These are phyloP conservation scores for Mortierella polycephala DNA, from an alignment of 371 early-diverging fungal species.

Conservation along the genomic window DNA sequence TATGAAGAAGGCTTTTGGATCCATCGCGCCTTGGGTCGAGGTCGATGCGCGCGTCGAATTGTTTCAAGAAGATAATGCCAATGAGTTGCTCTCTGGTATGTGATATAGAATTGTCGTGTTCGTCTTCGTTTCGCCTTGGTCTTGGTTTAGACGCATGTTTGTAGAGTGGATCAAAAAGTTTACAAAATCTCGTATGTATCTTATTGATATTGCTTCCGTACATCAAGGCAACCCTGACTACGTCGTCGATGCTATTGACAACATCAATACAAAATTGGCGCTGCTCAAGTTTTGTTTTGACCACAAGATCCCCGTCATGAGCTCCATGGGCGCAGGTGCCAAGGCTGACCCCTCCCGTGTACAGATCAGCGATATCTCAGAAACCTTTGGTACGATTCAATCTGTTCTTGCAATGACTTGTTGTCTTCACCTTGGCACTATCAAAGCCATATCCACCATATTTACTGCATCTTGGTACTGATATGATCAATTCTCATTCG, in stretches of 20 bases:
- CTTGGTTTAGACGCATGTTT: no score
- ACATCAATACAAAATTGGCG: slow-evolving; percentile 92
- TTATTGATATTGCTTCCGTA: background rate
- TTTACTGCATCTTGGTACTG: no score
- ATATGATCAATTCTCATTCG: no score
- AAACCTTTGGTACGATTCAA: slow-evolving; percentile 77
- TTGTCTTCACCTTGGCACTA: background rate
- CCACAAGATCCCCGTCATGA: slow-evolving; percentile 76
- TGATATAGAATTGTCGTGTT: no score
- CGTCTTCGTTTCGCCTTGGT: no score
- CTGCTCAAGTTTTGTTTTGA: slow-evolving; percentile 87
- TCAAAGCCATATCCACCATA: no score
- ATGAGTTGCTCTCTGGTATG: slow-evolving; percentile 72
- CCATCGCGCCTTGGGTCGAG: slow-evolving; percentile 81
- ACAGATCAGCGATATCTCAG: slow-evolving; percentile 94
- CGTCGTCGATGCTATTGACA: slow-evolving; percentile 94
- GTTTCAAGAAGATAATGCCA: slow-evolving; percentile 78
- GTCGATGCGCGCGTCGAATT: slow-evolving; percentile 84
- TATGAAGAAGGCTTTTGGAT: slow-evolving; percentile 74
- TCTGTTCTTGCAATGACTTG: background rate
- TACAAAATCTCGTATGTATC: background rate
- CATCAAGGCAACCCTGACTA: slow-evolving; percentile 69
- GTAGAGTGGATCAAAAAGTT: slow-evolving; percentile 18
- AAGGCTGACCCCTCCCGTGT: slow-evolving; percentile 94
- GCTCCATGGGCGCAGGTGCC: slow-evolving; percentile 96